A percentile compares a stretch with the other conserved stretches of the same genome.
phyloP scores from a whole-genome alignment of 1,284 basidiomycete species.

The Rhodotorula sp. region DNA sequence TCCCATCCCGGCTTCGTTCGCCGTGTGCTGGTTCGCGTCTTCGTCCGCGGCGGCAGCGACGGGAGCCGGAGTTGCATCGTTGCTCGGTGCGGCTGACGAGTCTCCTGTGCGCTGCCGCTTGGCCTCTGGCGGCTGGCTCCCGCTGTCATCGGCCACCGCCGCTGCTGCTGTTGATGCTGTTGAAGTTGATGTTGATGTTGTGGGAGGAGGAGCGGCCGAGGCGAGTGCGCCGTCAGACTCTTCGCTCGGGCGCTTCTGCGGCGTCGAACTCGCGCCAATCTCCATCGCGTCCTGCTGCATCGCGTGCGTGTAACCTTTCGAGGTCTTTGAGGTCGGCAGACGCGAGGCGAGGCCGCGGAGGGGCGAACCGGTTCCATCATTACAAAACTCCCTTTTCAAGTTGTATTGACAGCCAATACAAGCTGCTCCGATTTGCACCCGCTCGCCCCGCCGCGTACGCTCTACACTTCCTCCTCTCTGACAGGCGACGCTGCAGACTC shows the following conservation, averaged over 20 bases:
- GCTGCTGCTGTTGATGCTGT: too few species aligned
- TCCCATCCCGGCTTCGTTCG: conserved; percentile 5
- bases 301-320: neutral
- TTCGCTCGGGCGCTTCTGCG: neutral
- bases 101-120: neutral
- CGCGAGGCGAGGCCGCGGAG: neutral
- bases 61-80: neutral
- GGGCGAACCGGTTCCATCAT: neutral
- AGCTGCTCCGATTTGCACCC: too few species aligned
- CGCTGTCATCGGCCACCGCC: neutral
- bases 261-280: neutral
- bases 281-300: neutral
- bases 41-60: conserved; percentile 3
- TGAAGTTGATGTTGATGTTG: neutral
- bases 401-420: too few species aligned
- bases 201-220: too few species aligned
- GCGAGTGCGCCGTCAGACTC: neutral
- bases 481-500: too few species aligned
- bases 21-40: conserved; percentile 15
- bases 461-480: too few species aligned
- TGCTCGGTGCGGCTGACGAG: neutral
- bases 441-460: too few species aligned
- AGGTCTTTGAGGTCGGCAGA: too few species aligned
- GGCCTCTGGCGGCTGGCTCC: neutral
- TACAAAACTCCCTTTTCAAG: too few species aligned